Evolutionary conservation across 2,329 filamentous ascomycete genomes (phyloP).

Genomic region (Aspergillus sp.): DNA sequence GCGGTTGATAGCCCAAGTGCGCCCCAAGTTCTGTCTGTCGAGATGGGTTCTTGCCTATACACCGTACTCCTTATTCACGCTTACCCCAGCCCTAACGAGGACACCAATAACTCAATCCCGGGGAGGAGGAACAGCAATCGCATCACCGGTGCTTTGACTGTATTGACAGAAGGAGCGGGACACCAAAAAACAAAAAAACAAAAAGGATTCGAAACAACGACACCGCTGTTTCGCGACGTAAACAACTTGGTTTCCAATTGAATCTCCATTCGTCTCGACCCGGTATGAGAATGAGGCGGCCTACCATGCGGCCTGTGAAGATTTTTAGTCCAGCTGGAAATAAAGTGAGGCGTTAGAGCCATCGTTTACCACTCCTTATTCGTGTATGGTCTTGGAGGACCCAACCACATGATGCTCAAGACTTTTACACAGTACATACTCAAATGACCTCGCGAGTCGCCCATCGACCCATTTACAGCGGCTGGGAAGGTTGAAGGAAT

Average conservation of each 20-base stretch:
- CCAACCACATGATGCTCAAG: slow-evolving; percentile 11
- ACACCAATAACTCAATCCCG: background rate
- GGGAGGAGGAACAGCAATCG: background rate
- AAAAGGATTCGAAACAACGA: slow-evolving; percentile 10
- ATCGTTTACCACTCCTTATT: slow-evolving; percentile 14
- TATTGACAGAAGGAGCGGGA: background rate
- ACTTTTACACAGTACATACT: background rate
- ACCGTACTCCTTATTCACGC: background rate
- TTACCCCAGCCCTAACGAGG: slow-evolving; percentile 1
- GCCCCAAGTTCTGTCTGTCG: background rate
- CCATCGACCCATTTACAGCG: background rate
- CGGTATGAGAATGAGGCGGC: slow-evolving; percentile 23
- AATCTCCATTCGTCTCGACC: slow-evolving; percentile 10
- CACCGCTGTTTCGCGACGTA: slow-evolving; percentile 14
- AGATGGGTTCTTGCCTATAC: background rate
- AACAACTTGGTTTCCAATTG: slow-evolving; percentile 14
- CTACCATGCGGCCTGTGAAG: slow-evolving; percentile 14
- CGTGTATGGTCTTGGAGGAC: slow-evolving; percentile 4
- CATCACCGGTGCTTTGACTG: background rate
- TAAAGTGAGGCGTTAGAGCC: slow-evolving; percentile 25
- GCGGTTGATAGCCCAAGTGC: background rate
- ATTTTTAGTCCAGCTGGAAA: slow-evolving; percentile 1
- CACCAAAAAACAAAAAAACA: background rate
- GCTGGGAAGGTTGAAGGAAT: background rate
- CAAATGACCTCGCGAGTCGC: background rate